Conservation (phyloP, 2,329 filamentous ascomycete species). For the Aspergillus felis region DNA sequence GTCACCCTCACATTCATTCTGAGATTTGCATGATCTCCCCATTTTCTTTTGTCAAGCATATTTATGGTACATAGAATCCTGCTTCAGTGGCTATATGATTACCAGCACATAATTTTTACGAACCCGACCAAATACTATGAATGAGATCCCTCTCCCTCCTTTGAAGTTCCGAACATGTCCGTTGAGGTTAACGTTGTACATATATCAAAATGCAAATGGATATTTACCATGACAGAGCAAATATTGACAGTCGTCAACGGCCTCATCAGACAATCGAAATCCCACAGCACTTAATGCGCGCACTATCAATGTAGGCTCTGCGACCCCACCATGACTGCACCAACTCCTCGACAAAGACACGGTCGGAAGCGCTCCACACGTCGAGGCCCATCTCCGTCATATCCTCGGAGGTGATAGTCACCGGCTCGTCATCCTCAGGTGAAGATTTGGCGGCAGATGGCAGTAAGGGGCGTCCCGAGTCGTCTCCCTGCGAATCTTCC, state of each 20-base stretch:
- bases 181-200: not conserved
- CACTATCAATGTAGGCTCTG: slow-evolving; percentile 40
- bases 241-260: too few species aligned
- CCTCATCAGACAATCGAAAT: slow-evolving; percentile 39
- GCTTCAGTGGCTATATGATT: not conserved
- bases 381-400: slow-evolving; percentile 48
- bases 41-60: slow-evolving; percentile 9
- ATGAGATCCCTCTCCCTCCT: not conserved
- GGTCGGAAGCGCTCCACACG: slow-evolving; percentile 46
- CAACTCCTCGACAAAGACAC: slow-evolving; percentile 44
- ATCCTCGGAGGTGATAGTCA: slow-evolving; percentile 42
- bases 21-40: slow-evolving; percentile 1
- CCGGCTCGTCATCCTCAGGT: slow-evolving; percentile 16
- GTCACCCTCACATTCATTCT: not conserved
- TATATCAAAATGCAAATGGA: not conserved
- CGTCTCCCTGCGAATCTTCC: slow-evolving; percentile 23
- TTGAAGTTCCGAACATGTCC: not conserved
- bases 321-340: slow-evolving; percentile 46
- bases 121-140: not conserved
- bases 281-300: slow-evolving; percentile 46
- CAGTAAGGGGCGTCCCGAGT: slow-evolving; percentile 25
- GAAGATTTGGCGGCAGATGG: not conserved
- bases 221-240: not conserved
- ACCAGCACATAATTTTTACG: not conserved
- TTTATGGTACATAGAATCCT: not conserved